A percentile compares a stretch with the other conserved stretches of the same genome.
phyloP scores from a whole-genome alignment of 148 eudicot species.

The Vaccinium myrtillus region DNA sequence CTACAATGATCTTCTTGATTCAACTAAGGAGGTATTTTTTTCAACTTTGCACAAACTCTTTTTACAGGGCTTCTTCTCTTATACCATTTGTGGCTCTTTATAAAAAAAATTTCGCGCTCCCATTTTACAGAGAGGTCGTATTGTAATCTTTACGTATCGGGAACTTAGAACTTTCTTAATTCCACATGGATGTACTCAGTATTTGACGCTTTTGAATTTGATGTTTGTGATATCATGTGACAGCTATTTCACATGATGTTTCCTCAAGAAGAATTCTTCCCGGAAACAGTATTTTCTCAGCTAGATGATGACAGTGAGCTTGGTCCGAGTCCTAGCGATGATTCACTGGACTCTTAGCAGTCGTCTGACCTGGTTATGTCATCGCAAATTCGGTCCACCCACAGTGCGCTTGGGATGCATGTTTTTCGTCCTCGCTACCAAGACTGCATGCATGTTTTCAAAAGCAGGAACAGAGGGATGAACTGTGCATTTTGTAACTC shows the following conservation, averaged over 20 bases:
- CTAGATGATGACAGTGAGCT: slow-evolving; percentile 28
- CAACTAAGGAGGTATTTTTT: slow-evolving; percentile 51
- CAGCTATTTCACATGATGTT: slow-evolving; percentile 71
- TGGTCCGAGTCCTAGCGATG: slow-evolving; percentile 28
- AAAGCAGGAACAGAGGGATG: background rate
- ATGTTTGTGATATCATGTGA: background rate
- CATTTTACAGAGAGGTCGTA: background rate
- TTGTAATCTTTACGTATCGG: background rate
- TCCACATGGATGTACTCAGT: background rate
- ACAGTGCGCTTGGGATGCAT: background rate
- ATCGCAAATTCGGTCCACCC: background rate
- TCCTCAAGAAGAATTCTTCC: slow-evolving; percentile 67
- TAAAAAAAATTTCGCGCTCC: background rate
- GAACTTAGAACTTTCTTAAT: background rate
- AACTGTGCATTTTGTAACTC: background rate
- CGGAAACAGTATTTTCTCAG: slow-evolving; percentile 36
- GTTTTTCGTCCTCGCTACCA: background rate
- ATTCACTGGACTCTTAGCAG: slow-evolving; percentile 11
- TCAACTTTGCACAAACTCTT: background rate
- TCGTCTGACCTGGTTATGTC: background rate
- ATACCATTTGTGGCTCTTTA: background rate
- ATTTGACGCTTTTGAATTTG: slow-evolving; percentile 11
- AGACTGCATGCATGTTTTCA: background rate
- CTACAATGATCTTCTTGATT: slow-evolving; percentile 47
- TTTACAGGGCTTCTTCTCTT: background rate